Evolutionary conservation across 176 grass and related monocot genomes (phyloP).

Genomic region (Typha latifolia): DNA sequence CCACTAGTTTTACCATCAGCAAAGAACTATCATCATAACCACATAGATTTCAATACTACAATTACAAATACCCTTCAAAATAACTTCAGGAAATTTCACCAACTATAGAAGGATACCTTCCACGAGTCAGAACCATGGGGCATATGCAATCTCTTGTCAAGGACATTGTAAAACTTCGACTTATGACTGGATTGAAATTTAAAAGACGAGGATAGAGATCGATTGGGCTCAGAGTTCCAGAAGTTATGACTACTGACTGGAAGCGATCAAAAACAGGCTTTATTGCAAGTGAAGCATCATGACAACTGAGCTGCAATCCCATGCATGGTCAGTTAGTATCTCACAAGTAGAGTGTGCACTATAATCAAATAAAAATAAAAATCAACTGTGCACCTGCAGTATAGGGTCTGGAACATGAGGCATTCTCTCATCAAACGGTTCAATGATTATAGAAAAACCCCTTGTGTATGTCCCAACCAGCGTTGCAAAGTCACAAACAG

Average conservation of each 20-base stretch:
- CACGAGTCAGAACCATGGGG: constrained; percentile 94
- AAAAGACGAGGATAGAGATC: constrained; percentile 89
- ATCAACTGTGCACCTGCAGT: constrained; percentile 42
- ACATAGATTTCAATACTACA: not conserved
- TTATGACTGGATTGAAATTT: constrained; percentile 96
- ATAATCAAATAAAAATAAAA: constrained; percentile 3
- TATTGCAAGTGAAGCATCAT: constrained; percentile 93
- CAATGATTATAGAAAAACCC: constrained; percentile 93
- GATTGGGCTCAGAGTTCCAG: constrained; percentile 90
- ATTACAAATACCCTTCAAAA: not conserved
- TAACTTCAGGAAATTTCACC: too few species aligned
- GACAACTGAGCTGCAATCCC: constrained; percentile 81
- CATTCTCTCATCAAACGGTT: constrained; percentile 93
- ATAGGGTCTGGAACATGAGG: constrained; percentile 81
- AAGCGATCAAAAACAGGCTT: constrained; percentile 92
- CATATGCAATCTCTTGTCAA: constrained; percentile 97
- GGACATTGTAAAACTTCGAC: constrained; percentile 95
- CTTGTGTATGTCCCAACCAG: constrained; percentile 75
- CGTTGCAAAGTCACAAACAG: constrained; percentile 89
- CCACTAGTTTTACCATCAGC: not conserved
- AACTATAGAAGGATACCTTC: constrained; percentile 40
- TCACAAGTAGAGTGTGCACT: not conserved
- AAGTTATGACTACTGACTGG: constrained; percentile 87
- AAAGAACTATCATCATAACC: not conserved
- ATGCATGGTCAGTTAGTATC: constrained; percentile 23